phyloP scores from a whole-genome alignment of 2,329 filamentous ascomycete genomes.

The Fusarium vanettenii region DNA sequence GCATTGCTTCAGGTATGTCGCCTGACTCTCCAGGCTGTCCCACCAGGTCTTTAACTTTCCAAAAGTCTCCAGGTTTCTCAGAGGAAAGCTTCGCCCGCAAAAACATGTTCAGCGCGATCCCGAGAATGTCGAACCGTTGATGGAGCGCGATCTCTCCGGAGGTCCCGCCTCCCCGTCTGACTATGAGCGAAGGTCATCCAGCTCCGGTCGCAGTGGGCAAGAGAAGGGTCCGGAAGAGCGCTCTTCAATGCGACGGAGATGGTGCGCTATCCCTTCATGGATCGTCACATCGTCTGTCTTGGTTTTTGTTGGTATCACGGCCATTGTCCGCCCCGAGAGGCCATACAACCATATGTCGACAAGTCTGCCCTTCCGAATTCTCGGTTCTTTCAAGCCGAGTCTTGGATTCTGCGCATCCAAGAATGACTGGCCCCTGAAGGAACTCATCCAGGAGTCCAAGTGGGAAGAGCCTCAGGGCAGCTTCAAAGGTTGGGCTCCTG shows the following conservation, averaged over 20 bases:
- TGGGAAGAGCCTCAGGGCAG: slow-evolving; percentile 42
- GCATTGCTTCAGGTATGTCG: slow-evolving; percentile 39
- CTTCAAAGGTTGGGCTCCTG: slow-evolving; percentile 51
- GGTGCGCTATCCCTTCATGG: slow-evolving; percentile 26
- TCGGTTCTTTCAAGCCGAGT: slow-evolving; percentile 36
- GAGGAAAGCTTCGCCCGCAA: slow-evolving; percentile 27
- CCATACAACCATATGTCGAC: slow-evolving; percentile 47
- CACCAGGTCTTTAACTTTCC: slow-evolving; percentile 5
- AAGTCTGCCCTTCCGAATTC: slow-evolving; percentile 44
- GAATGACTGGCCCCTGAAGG: slow-evolving; percentile 45
- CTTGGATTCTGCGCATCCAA: slow-evolving; percentile 35
- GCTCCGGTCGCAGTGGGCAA: background rate
- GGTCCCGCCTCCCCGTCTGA: background rate
- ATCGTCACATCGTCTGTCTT: slow-evolving; percentile 15
- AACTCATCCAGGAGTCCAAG: slow-evolving; percentile 35
- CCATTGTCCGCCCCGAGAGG: slow-evolving; percentile 38
- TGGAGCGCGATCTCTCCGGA: slow-evolving; percentile 6
- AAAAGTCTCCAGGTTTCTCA: slow-evolving; percentile 24
- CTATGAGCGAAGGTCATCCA: slow-evolving; percentile 12
- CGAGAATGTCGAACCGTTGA: slow-evolving; percentile 32
- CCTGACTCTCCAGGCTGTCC: background rate
- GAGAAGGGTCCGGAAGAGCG: slow-evolving; percentile 20
- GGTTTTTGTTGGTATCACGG: slow-evolving; percentile 35
- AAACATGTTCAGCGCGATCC: slow-evolving; percentile 24
- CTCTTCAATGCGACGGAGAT: slow-evolving; percentile 4